phyloP scores from a whole-genome alignment of 495 filamentous ascomycete genomes.

The Hypoxylon crocopeplum region DNA sequence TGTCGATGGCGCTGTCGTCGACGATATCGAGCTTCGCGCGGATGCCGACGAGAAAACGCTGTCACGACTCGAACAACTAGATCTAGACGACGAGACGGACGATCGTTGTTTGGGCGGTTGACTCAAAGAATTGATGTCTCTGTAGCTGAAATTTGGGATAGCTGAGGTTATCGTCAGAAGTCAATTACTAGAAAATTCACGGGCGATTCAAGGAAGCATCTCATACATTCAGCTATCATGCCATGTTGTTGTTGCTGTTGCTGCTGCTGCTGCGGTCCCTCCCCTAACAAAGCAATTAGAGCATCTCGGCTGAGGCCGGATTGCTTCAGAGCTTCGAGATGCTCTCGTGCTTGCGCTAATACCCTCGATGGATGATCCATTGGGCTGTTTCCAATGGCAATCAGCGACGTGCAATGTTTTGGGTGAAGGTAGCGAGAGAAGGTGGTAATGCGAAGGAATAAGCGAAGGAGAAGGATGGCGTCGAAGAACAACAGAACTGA shows the following conservation, averaged over 20 bases:
- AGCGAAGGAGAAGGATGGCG: constrained; percentile 5
- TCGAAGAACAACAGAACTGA: constrained; percentile 16
- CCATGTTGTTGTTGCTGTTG: constrained; percentile 19
- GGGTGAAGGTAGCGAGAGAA: constrained; percentile 7
- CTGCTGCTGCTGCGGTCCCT: constrained; percentile 27
- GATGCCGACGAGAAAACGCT: constrained; percentile 46
- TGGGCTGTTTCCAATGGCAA: constrained; percentile 20
- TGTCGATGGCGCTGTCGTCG: constrained; percentile 28
- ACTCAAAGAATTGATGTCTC: constrained; percentile 36
- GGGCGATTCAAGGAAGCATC: not conserved
- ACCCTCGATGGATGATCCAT: constrained; percentile 45
- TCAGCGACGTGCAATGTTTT: constrained; percentile 11
- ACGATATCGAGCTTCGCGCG: constrained; percentile 48
- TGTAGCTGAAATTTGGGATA: constrained; percentile 37
- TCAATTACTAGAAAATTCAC: not conserved
- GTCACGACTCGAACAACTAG: constrained; percentile 47
- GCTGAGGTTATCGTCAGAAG: constrained; percentile 18
- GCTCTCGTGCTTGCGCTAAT: constrained; percentile 38
- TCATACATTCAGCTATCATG: constrained; percentile 37
- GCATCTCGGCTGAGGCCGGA: constrained; percentile 39
- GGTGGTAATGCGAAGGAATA: constrained; percentile 14
- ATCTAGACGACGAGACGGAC: constrained; percentile 54
- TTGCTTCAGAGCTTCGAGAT: constrained; percentile 43
- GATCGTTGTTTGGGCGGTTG: constrained; percentile 39
- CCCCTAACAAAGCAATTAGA: constrained; percentile 38